These are phyloP conservation scores for Biancaea sappan DNA, from an alignment of 306 rosid species.

Conservation along the genomic window DNA sequence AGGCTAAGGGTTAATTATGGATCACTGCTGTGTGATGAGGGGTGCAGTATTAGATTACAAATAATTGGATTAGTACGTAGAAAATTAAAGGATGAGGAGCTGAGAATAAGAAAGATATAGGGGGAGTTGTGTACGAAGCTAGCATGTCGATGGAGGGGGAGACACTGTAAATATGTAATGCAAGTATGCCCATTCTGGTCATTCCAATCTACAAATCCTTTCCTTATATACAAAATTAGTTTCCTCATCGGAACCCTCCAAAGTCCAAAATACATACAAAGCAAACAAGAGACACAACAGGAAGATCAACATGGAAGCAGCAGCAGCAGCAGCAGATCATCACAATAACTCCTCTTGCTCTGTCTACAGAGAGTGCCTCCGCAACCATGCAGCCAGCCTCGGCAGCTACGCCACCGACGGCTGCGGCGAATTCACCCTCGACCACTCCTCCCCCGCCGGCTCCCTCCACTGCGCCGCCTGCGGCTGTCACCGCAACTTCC, in stretches of 20 bases:
- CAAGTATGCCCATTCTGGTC: slow-evolving; percentile 41
- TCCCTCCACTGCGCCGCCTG: slow-evolving; percentile 72
- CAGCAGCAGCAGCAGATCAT: not conserved
- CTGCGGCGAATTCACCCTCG: slow-evolving; percentile 80
- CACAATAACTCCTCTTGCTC: slow-evolving; percentile 40
- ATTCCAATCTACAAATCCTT: slow-evolving; percentile 5
- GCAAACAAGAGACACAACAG: not conserved
- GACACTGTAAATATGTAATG: slow-evolving; percentile 41
- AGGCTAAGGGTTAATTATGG: too few relatives aligned
- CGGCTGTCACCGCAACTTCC: slow-evolving; percentile 90
- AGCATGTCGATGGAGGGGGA: slow-evolving; percentile 50
- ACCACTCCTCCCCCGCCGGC: slow-evolving; percentile 40
- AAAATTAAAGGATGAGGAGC: too few relatives aligned
- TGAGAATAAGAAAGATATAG: too few relatives aligned
- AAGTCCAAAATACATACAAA: slow-evolving; percentile 1
- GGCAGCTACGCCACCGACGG: slow-evolving; percentile 97
- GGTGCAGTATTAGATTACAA: too few relatives aligned
- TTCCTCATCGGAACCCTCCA: not conserved
- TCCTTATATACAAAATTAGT: slow-evolving; percentile 15
- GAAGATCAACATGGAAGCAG: slow-evolving; percentile 34
- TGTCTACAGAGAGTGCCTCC: slow-evolving; percentile 67
- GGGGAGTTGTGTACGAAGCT: slow-evolving; percentile 49
- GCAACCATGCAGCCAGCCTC: slow-evolving; percentile 93
- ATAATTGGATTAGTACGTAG: not conserved
- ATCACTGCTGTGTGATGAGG: too few relatives aligned